A percentile compares a stretch with the other conserved stretches of the same genome.
phyloP scores from a whole-genome alignment of 306 rosid species.

The Vigna radiata region DNA sequence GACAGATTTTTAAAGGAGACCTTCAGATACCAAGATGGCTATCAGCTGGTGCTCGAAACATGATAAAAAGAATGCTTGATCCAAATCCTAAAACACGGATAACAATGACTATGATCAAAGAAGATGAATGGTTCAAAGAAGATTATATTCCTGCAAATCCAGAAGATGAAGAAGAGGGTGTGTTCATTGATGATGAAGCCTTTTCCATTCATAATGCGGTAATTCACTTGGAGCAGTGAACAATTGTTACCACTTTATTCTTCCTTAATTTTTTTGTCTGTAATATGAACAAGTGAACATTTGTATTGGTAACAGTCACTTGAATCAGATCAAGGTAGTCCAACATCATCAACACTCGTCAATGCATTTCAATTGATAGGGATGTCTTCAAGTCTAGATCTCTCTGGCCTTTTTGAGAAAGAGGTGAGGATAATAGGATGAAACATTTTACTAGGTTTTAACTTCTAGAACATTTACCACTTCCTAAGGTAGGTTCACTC shows the following conservation, averaged over 20 bases:
- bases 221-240: neutral
- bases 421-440: constrained; percentile 59
- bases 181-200: constrained; percentile 55
- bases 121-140: constrained; percentile 79
- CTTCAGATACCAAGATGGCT: constrained; percentile 73
- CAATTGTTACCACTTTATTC: neutral
- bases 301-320: constrained; percentile 52
- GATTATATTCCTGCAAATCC: constrained; percentile 59
- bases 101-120: constrained; percentile 68
- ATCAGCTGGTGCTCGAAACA: constrained; percentile 66
- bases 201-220: constrained; percentile 63
- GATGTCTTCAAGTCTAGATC: constrained; percentile 86
- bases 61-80: constrained; percentile 78
- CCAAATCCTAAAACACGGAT: constrained; percentile 74
- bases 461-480: neutral
- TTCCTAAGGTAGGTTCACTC: constrained; percentile 8
- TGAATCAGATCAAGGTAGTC: constrained; percentile 56
- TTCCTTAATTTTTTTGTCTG: neutral
- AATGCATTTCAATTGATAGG: constrained; percentile 94
- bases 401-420: constrained; percentile 93
- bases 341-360: constrained; percentile 59
- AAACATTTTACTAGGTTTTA: neutral
- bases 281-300: constrained; percentile 9
- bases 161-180: constrained; percentile 71
- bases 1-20: constrained; percentile 79